These are phyloP conservation scores for Picea sitchensis DNA, from an alignment of 75 land plant genomes.

Conservation along the genomic window DNA sequence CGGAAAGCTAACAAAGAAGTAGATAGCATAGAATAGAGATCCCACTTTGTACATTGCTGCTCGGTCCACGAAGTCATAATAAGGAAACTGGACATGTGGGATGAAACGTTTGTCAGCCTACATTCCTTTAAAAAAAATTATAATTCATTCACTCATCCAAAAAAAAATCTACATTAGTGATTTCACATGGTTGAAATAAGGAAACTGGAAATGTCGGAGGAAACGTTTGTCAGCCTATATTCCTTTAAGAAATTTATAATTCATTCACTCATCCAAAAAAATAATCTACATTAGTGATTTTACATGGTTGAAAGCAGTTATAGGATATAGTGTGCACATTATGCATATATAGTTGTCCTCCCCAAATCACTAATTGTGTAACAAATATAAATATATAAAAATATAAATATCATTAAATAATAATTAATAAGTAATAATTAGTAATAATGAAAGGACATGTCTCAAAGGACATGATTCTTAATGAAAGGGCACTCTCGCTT, in stretches of 20 bases:
- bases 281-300: background rate
- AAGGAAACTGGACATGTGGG: constrained; percentile 82
- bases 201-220: constrained; percentile 67
- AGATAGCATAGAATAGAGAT: constrained; percentile 91
- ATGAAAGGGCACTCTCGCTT: too few relatives aligned
- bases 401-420: too few relatives aligned
- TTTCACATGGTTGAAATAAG: constrained; percentile 35
- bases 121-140: background rate
- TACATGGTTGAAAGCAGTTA: background rate
- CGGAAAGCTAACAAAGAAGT: constrained; percentile 96
- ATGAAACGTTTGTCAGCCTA: background rate
- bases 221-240: constrained; percentile 2
- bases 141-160: background rate
- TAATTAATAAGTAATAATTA: too few relatives aligned
- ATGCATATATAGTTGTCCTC: too few relatives aligned
- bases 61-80: constrained; percentile 89
- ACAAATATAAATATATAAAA: too few relatives aligned
- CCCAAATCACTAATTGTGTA: too few relatives aligned
- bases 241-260: background rate
- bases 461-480: too few relatives aligned
- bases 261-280: background rate
- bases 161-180: background rate
- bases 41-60: constrained; percentile 90
- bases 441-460: too few relatives aligned
- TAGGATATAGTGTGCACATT: background rate